phyloP scores from a whole-genome alignment of 345 rosid species.

The Microthlaspi erraticum region DNA sequence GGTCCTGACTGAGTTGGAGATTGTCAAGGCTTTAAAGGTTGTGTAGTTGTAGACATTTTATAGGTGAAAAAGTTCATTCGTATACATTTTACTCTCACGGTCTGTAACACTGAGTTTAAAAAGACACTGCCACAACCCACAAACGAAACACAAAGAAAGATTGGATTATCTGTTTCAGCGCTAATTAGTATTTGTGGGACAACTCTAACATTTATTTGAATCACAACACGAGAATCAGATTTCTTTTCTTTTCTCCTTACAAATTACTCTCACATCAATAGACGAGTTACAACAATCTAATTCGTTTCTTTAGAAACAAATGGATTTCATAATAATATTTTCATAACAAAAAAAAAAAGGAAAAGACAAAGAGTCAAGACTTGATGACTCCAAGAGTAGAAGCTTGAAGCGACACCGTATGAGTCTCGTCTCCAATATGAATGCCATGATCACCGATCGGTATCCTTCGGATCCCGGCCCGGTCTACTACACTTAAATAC shows the following conservation, averaged over 20 bases:
- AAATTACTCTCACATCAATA: slow-evolving; percentile 7
- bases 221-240: slow-evolving; percentile 17
- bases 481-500: slow-evolving; percentile 79
- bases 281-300: slow-evolving; percentile 25
- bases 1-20: no score
- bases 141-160: no score
- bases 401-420: slow-evolving; percentile 71
- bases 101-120: no score
- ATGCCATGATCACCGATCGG: slow-evolving; percentile 78
- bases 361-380: slow-evolving; percentile 40
- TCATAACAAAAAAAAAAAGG: background rate
- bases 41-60: no score
- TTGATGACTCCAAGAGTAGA: slow-evolving; percentile 57
- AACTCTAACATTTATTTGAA: background rate
- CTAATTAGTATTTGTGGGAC: no score
- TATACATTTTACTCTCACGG: no score
- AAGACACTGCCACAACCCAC: no score
- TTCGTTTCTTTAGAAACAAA: background rate
- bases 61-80: no score
- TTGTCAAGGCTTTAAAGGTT: no score
- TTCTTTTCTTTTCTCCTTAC: background rate
- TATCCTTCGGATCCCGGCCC: slow-evolving; percentile 77
- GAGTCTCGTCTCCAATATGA: slow-evolving; percentile 66
- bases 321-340: slow-evolving; percentile 6
- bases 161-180: no score